phyloP scores from a whole-genome alignment of 768 basidiomycete species.

The Asterophora lycoperdoides region DNA sequence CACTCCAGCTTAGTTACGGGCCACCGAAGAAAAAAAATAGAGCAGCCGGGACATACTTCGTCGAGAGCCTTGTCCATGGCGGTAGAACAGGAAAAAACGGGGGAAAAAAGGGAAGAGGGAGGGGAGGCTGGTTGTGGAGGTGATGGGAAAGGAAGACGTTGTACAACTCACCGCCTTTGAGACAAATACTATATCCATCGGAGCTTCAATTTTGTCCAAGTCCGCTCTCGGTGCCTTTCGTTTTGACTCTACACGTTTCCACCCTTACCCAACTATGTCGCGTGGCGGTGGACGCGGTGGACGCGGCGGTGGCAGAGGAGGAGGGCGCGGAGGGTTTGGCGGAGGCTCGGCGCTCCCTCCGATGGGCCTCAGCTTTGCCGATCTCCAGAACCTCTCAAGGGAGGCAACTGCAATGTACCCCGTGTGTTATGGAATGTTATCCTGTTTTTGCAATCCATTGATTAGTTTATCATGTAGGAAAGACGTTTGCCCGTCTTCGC shows the following conservation, averaged over 20 bases:
- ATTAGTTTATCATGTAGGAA: slow-evolving; percentile 39
- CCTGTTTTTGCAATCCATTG: slow-evolving; percentile 18
- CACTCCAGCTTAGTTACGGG: slow-evolving; percentile 14
- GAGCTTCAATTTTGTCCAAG: slow-evolving; percentile 35
- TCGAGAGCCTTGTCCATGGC: slow-evolving; percentile 83
- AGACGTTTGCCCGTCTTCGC: slow-evolving; percentile 67
- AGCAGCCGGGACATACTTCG: slow-evolving; percentile 47
- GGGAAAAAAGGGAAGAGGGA: slow-evolving; percentile 19
- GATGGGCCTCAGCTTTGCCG: slow-evolving; percentile 78
- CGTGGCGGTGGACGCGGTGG: slow-evolving; percentile 38
- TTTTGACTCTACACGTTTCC: slow-evolving; percentile 8
- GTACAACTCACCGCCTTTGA: slow-evolving; percentile 18
- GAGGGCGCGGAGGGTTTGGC: slow-evolving; percentile 60
- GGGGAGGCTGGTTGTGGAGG: slow-evolving; percentile 30
- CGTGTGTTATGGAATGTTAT: slow-evolving; percentile 44
- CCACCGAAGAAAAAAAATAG: slow-evolving; percentile 16
- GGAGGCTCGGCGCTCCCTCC: slow-evolving; percentile 52
- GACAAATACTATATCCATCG: slow-evolving; percentile 28
- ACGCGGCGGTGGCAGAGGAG: slow-evolving; percentile 32
- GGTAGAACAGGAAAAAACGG: slow-evolving; percentile 11
- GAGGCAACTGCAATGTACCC: slow-evolving; percentile 80
- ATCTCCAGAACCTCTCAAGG: slow-evolving; percentile 70
- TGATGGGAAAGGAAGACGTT: slow-evolving; percentile 10
- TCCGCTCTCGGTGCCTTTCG: slow-evolving; percentile 21
- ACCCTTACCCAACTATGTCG: slow-evolving; percentile 29